A percentile compares a stretch with the other conserved stretches of the same genome.
phyloP scores from a whole-genome alignment of 1,139 yeast species.

The Blastobotrys raffinosifermentans region DNA sequence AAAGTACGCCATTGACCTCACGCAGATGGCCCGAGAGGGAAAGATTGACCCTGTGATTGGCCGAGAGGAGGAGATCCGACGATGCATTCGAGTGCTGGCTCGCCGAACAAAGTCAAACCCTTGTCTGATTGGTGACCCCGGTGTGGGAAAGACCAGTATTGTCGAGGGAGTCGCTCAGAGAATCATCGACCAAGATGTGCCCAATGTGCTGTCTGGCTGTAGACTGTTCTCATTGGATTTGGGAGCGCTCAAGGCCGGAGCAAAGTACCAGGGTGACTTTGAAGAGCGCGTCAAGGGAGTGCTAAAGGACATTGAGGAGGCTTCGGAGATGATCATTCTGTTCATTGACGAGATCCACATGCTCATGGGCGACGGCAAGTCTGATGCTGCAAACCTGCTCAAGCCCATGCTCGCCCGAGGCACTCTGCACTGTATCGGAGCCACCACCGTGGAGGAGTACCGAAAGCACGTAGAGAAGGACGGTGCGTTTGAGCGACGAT shows the following conservation, averaged over 20 bases:
- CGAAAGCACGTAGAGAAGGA: conserved; percentile 90
- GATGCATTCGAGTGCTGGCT: conserved; percentile 89
- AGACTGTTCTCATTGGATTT: conserved; percentile 81
- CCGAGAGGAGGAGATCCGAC: conserved; percentile 94
- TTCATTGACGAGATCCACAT: conserved; percentile 97
- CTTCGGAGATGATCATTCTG: conserved; percentile 76
- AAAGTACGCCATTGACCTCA: conserved; percentile 89
- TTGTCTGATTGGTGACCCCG: conserved; percentile 96
- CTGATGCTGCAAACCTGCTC: conserved; percentile 91
- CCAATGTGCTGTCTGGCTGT: conserved; percentile 74
- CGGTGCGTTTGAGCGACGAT: conserved; percentile 98
- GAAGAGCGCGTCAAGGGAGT: conserved; percentile 98
- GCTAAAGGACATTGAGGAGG: conserved; percentile 83
- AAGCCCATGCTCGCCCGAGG: conserved; percentile 98
- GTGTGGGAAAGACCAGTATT: conserved; percentile 97
- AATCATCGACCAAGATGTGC: conserved; percentile 92
- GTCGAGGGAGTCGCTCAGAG: conserved; percentile 99
- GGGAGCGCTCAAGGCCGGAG: conserved; percentile 97
- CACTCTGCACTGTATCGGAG: conserved; percentile 94
- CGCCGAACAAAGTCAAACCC: conserved; percentile 96
- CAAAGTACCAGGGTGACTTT: conserved; percentile 96
- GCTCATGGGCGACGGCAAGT: conserved; percentile 97
- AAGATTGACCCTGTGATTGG: conserved; percentile 98
- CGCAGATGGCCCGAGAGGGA: conserved; percentile 90
- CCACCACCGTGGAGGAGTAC: conserved; percentile 93